Conservation (phyloP, 345 rosid species). For the Brassica incana region DNA sequence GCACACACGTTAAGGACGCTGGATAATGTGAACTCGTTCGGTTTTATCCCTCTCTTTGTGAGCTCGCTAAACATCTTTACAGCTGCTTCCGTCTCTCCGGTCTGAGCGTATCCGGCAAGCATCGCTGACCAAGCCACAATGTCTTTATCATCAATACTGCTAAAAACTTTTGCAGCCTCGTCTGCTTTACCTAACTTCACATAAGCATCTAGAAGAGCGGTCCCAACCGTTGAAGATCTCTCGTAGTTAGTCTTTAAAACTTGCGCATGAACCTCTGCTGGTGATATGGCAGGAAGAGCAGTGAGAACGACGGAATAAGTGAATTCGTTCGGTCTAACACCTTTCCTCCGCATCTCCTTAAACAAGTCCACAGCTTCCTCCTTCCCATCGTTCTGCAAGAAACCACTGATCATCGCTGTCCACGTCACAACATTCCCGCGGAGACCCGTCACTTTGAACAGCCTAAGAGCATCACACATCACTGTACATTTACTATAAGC, state of each 20-base stretch:
- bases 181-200: slow-evolving; percentile 54
- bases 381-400: slow-evolving; percentile 58
- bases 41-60: slow-evolving; percentile 52
- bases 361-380: slow-evolving; percentile 57
- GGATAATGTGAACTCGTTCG: slow-evolving; percentile 82
- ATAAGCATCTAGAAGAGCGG: slow-evolving; percentile 83
- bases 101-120: slow-evolving; percentile 75
- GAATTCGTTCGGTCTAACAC: slow-evolving; percentile 69
- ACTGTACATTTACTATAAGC: slow-evolving; percentile 61
- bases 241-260: slow-evolving; percentile 65
- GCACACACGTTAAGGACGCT: slow-evolving; percentile 76
- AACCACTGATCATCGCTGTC: slow-evolving; percentile 83
- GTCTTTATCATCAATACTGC: slow-evolving; percentile 61
- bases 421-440: slow-evolving; percentile 62
- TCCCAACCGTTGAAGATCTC: slow-evolving; percentile 64
- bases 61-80: slow-evolving; percentile 52
- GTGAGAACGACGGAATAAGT: slow-evolving; percentile 79
- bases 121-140: slow-evolving; percentile 93
- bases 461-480: slow-evolving; percentile 58
- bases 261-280: slow-evolving; percentile 67
- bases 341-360: slow-evolving; percentile 58
- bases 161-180: slow-evolving; percentile 63
- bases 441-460: slow-evolving; percentile 48
- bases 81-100: slow-evolving; percentile 68
- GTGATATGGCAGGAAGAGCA: slow-evolving; percentile 57